Evolutionary conservation across 495 filamentous ascomycete genomes (phyloP).

Genomic region (Daldinia concentrica): DNA sequence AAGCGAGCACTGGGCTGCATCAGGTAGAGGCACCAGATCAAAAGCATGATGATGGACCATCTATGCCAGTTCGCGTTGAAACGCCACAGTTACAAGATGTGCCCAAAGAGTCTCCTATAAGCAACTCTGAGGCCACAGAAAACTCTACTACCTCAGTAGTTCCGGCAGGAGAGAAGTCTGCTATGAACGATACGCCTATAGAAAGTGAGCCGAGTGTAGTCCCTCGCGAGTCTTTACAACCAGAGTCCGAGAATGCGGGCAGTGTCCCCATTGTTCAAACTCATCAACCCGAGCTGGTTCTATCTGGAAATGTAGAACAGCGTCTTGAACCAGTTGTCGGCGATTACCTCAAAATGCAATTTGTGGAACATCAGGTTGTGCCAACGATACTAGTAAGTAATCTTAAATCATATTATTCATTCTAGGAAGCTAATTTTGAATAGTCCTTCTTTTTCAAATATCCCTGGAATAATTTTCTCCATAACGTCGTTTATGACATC

Average conservation of each 20-base stretch:
- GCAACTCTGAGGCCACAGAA: background rate
- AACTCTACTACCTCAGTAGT: background rate
- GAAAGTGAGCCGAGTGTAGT: background rate
- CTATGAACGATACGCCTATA: background rate
- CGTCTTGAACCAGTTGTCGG: conserved; percentile 83
- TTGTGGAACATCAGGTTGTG: conserved; percentile 92
- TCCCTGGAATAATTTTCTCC: conserved; percentile 99
- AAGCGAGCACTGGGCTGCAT: background rate
- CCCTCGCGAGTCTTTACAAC: background rate
- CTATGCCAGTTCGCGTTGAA: background rate
- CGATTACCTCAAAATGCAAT: conserved; percentile 95
- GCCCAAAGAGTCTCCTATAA: background rate
- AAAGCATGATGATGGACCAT: background rate
- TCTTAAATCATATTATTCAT: background rate
- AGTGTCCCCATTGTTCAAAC: conserved; percentile 14
- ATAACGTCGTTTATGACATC: conserved; percentile 99
- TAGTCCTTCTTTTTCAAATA: conserved; percentile 92
- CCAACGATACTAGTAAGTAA: conserved; percentile 88
- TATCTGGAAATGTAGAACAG: conserved; percentile 8
- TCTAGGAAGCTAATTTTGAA: conserved; percentile 18
- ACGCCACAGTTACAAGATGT: background rate
- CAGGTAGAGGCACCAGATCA: background rate
- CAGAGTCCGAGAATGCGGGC: background rate
- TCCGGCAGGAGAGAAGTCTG: conserved; percentile 6
- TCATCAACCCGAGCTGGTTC: conserved; percentile 25